phyloP scores from a whole-genome alignment of 495 filamentous ascomycete genomes.

The Podospora bellae-mahoneyi region DNA sequence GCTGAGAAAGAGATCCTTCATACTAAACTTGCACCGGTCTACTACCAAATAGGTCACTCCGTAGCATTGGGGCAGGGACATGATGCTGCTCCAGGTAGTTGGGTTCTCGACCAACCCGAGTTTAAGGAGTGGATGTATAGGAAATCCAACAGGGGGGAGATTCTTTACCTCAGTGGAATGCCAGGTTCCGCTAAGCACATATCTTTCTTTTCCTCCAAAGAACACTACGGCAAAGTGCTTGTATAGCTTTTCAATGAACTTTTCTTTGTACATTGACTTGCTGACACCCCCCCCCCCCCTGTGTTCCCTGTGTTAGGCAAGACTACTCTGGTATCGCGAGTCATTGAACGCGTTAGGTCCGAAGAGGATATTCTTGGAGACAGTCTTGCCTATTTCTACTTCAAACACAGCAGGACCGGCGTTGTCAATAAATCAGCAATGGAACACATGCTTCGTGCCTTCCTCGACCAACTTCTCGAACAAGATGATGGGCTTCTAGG shows the following conservation, averaged over 20 bases:
- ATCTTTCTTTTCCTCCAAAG: no score
- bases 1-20: no score
- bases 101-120: no score
- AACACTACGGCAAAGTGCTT: no score
- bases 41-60: no score
- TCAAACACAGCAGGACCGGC: neutral
- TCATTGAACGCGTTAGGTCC: neutral
- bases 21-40: no score
- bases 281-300: neutral
- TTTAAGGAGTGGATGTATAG: neutral
- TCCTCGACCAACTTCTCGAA: neutral
- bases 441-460: neutral
- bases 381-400: neutral
- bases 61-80: no score
- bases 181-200: neutral
- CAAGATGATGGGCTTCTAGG: neutral
- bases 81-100: no score
- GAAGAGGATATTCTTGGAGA: no score
- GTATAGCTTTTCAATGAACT: neutral
- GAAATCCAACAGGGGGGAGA: no score
- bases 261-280: neutral
- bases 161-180: constrained; percentile 3
- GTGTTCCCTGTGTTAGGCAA: neutral
- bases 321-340: neutral
- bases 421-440: neutral